These are phyloP conservation scores for Houttuynia cordata DNA, from an alignment of 164 flowering plant genomes.

Conservation along the genomic window DNA sequence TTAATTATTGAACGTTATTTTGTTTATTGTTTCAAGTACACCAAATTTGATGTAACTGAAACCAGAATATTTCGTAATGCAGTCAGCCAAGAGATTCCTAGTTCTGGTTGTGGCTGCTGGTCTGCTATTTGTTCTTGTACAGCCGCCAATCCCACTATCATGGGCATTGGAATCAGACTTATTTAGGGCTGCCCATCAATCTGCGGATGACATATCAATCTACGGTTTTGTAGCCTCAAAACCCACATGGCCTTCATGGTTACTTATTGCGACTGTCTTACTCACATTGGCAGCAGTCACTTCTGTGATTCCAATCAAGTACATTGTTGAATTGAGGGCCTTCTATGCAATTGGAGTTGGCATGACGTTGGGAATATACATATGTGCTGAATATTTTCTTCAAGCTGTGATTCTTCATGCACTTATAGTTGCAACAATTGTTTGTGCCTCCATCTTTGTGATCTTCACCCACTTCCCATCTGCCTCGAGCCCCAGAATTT, in stretches of 20 bases:
- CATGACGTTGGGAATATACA: slow-evolving; percentile 72
- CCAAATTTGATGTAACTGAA: background rate
- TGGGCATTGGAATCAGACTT: slow-evolving; percentile 78
- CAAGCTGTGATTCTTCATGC: slow-evolving; percentile 62
- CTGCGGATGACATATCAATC: slow-evolving; percentile 87
- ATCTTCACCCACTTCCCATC: slow-evolving; percentile 94
- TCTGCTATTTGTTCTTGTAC: slow-evolving; percentile 65
- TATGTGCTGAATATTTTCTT: slow-evolving; percentile 84
- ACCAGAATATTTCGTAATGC: slow-evolving; percentile 14
- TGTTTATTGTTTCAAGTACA: background rate
- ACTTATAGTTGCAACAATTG: slow-evolving; percentile 68
- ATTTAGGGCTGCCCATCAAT: slow-evolving; percentile 68
- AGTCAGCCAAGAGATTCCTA: slow-evolving; percentile 87
- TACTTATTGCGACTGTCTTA: slow-evolving; percentile 68
- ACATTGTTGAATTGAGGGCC: slow-evolving; percentile 74
- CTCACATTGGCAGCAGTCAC: slow-evolving; percentile 78
- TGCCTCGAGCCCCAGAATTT: slow-evolving; percentile 76
- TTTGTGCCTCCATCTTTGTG: slow-evolving; percentile 73
- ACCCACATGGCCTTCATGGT: slow-evolving; percentile 99
- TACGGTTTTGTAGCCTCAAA: slow-evolving; percentile 73
- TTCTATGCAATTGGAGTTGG: slow-evolving; percentile 80
- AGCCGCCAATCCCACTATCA: slow-evolving; percentile 80
- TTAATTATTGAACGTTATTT: too few species aligned
- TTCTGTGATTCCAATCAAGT: slow-evolving; percentile 77
- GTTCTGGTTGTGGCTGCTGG: slow-evolving; percentile 83